Conservation (phyloP, 2,329 filamentous ascomycete species). For the Mycosphaerella sp. region DNA sequence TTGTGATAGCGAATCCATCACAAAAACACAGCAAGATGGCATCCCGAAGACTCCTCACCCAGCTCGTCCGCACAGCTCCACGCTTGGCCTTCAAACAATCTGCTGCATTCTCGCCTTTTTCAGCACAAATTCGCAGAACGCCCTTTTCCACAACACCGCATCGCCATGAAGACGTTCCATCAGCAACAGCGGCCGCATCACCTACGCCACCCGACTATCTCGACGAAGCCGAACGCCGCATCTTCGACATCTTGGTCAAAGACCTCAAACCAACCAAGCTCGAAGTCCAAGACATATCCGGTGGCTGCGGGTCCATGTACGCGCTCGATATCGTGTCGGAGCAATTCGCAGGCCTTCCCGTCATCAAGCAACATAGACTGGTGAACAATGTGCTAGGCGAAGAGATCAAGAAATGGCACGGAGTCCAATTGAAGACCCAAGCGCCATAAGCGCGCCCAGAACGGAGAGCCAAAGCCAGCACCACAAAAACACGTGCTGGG, state of each 20-base stretch:
- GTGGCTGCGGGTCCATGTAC: conserved; percentile 84
- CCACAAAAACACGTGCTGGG: too few relatives aligned
- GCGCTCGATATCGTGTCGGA: conserved; percentile 69
- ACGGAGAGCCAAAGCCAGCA: too few relatives aligned
- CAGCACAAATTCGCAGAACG: background rate
- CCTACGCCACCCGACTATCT: conserved; percentile 42
- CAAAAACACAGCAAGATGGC: conserved; percentile 5
- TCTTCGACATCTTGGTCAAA: conserved; percentile 44
- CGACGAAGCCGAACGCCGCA: conserved; percentile 41
- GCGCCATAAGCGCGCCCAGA: conserved; percentile 28
- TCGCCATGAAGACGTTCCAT: background rate
- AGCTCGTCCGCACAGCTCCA: conserved; percentile 1
- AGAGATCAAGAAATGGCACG: conserved; percentile 75
- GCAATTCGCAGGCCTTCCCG: conserved; percentile 61
- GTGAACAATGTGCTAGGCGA: conserved; percentile 70
- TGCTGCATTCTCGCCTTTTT: background rate
- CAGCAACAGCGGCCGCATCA: background rate
- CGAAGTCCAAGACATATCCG: conserved; percentile 68
- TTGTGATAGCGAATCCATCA: background rate
- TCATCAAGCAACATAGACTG: conserved; percentile 77
- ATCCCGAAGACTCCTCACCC: conserved; percentile 8
- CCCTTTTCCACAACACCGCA: background rate
- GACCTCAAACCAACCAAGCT: conserved; percentile 41
- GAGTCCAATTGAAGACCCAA: conserved; percentile 67
- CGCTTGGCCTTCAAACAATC: background rate